Evolutionary conservation across 1,139 yeast genomes (phyloP), one percentile per base, ranked within the genome.

Genomic region (Arxiozyma slooffiae): DNA sequence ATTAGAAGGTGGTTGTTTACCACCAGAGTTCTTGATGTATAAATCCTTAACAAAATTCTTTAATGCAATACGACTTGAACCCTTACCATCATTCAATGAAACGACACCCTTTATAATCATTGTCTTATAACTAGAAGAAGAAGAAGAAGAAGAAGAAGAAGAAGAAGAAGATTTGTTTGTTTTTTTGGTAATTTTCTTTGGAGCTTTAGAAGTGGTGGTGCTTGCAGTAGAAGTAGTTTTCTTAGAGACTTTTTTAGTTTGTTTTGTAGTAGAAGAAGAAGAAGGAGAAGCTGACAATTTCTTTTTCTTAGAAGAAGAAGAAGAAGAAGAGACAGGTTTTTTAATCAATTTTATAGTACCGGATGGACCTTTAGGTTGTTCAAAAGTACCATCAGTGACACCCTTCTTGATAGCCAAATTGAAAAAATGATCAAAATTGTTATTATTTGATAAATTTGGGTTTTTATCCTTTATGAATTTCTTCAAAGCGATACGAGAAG

Each of bases 371-470:
- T 86, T 88, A 67, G 96, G 96, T 70, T 85, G 95, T 48, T 78
- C 70, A 61, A 89, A 86, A 50, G 80, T 85, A 47, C 87, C 95
- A 34, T 78, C 67, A 52, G 78, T 81, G 54, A 88, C 95, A 55
- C 95, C 96, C 66, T 81, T 84, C 73, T 84, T 82, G 62, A 88
- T 74, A 38, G 96, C 95, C 50, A 80, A 64, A 70, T 88, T 88
- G 75, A 88, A 85, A 60, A 81, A 79, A 49, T 82, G 71, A 66
- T 87, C 95, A 63, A 87, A 87, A 66, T 77, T 81, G 51, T 76
- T 59, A 24, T 85, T 77, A 11, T 76, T 70, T 30, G 79, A 76
- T 47, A 79, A 77, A 20, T 77, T 70, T 24, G 81, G 75, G 48
- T 65, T 57, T 20, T 60, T 59, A 26, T 62, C 65, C 54, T 58